Percentiles rank a stretch among this genome's conserved stretches.
Conservation (phyloP, 805 yeast species). For the Kodamaea fukazawae region DNA sequence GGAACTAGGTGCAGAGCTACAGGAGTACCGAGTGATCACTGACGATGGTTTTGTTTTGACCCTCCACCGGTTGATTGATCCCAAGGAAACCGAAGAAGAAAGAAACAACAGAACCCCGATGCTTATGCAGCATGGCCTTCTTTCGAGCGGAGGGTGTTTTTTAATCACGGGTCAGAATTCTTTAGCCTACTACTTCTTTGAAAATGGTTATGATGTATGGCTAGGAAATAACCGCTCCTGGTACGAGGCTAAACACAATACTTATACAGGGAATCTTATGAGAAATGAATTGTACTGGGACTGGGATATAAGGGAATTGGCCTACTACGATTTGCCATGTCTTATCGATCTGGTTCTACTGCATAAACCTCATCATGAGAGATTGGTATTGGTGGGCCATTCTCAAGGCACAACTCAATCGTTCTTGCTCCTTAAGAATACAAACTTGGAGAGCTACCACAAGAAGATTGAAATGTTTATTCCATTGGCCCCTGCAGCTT, state of each 20-base stretch:
- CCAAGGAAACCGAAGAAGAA: constrained; percentile 30
- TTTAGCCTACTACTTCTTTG: constrained; percentile 55
- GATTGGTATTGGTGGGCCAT: constrained; percentile 71
- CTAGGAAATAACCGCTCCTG: constrained; percentile 90
- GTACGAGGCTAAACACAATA: constrained; percentile 63
- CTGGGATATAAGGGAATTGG: constrained; percentile 90
- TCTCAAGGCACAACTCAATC: constrained; percentile 94
- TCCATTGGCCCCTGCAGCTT: constrained; percentile 88
- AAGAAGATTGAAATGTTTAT: constrained; percentile 63
- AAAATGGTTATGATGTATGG: constrained; percentile 81
- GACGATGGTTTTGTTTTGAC: constrained; percentile 76
- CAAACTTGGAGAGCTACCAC: constrained; percentile 34
- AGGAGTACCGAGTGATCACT: constrained; percentile 61
- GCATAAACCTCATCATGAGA: constrained; percentile 37
- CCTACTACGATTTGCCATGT: constrained; percentile 71
- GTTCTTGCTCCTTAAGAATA: constrained; percentile 60
- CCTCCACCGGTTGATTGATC: constrained; percentile 60
- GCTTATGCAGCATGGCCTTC: constrained; percentile 77
- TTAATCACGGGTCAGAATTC: constrained; percentile 81
- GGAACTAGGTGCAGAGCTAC: constrained; percentile 57
- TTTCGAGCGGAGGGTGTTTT: constrained; percentile 85
- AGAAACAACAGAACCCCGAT: constrained; percentile 54
- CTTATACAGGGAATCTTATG: constrained; percentile 32
- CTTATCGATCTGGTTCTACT: constrained; percentile 60
- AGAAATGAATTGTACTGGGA: constrained; percentile 70